phyloP scores from a whole-genome alignment of 106 monocot species.

The Dendrobium nobile region DNA sequence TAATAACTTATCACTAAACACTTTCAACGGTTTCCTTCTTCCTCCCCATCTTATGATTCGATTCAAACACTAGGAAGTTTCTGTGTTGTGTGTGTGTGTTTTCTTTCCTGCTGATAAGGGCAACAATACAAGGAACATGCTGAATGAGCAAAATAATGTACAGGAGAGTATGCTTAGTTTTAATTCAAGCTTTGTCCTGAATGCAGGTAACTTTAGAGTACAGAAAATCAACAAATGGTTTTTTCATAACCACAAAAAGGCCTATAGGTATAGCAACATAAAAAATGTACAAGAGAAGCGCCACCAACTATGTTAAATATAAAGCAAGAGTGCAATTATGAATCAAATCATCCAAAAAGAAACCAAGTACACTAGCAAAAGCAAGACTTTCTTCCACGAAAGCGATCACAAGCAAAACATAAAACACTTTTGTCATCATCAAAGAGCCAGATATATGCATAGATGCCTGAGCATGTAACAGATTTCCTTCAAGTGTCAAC shows the following conservation, averaged over 20 bases:
- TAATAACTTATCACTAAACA: background rate
- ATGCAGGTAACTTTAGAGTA: background rate
- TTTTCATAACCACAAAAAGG: background rate
- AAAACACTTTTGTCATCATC: background rate
- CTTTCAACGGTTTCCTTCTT: background rate
- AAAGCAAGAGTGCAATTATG: background rate
- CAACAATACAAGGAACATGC: background rate
- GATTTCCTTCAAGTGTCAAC: background rate
- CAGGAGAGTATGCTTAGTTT: background rate
- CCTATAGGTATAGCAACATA: background rate
- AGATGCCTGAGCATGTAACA: background rate
- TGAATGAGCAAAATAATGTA: background rate
- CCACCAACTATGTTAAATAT: background rate
- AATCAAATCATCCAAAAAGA: background rate
- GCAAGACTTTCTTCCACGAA: background rate
- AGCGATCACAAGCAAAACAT: background rate
- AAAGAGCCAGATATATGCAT: background rate
- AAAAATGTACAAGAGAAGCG: background rate
- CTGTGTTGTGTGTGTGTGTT: too few relatives aligned
- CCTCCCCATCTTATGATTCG: background rate
- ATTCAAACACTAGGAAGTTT: background rate
- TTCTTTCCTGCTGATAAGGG: background rate
- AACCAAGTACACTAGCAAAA: background rate
- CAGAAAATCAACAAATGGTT: background rate
- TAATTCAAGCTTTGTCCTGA: background rate